phyloP scores from a whole-genome alignment of 805 yeast species.

The Candida koratica region DNA sequence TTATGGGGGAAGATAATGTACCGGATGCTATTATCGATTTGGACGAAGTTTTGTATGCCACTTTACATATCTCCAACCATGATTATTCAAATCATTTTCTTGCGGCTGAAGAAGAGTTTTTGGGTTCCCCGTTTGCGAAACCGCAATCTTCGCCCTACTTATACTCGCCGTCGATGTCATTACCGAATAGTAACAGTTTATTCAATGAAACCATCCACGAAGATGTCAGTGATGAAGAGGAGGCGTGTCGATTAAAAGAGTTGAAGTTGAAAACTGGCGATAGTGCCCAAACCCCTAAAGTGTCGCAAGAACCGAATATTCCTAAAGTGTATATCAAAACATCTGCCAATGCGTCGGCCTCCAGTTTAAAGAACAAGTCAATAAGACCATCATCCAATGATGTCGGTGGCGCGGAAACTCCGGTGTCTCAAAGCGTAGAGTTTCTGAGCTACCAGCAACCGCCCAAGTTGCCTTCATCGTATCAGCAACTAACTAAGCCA shows the following conservation, averaged over 20 bases:
- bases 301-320: slow-evolving; percentile 22
- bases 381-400: slow-evolving; percentile 35
- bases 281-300: slow-evolving; percentile 13
- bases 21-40: slow-evolving; percentile 41
- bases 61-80: slow-evolving; percentile 23
- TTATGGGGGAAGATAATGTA: slow-evolving; percentile 23
- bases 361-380: slow-evolving; percentile 25
- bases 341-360: slow-evolving; percentile 33
- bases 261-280: neutral
- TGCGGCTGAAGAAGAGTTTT: slow-evolving; percentile 23
- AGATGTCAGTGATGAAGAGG: slow-evolving; percentile 9
- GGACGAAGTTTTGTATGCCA: slow-evolving; percentile 35
- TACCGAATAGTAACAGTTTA: slow-evolving; percentile 18
- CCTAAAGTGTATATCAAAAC: slow-evolving; percentile 23
- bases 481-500: slow-evolving; percentile 1
- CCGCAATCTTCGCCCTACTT: slow-evolving; percentile 12
- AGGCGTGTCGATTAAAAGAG: neutral
- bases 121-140: slow-evolving; percentile 31
- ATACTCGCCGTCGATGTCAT: slow-evolving; percentile 16
- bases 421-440: neutral
- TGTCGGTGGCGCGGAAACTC: slow-evolving; percentile 13
- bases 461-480: slow-evolving; percentile 1
- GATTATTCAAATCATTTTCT: slow-evolving; percentile 11
- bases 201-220: slow-evolving; percentile 32
- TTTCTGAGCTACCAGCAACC: slow-evolving; percentile 10